Conservation (phyloP, 768 basidiomycete genomes). For the Leccinum boreale region DNA sequence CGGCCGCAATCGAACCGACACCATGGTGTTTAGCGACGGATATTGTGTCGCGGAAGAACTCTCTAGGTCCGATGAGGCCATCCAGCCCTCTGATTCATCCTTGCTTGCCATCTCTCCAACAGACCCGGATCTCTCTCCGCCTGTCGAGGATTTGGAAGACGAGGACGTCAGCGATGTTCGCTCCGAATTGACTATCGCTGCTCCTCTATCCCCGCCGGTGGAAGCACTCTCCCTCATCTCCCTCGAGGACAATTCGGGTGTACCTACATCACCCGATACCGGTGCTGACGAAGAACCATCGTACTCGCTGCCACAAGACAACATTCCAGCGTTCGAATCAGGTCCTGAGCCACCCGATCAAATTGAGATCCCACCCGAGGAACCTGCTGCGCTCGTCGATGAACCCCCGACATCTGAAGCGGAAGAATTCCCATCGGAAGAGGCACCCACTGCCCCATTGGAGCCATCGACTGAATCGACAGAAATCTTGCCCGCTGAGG, state of each 20-base stretch:
- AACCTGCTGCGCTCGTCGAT: not conserved
- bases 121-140: conserved; percentile 6
- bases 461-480: conserved; percentile 7
- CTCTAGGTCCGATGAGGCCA: conserved; percentile 18
- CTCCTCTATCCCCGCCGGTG: conserved; percentile 27
- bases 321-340: conserved; percentile 7
- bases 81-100: not conserved
- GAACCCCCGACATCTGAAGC: conserved; percentile 1
- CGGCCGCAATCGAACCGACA: conserved; percentile 64
- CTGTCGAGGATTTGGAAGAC: conserved; percentile 20
- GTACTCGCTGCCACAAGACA: conserved; percentile 2
- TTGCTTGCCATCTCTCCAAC: conserved; percentile 13
- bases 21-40: conserved; percentile 64
- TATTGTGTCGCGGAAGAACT: conserved; percentile 39
- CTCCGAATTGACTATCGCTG: conserved; percentile 18
- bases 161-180: conserved; percentile 24
- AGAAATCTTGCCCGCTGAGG: not conserved
- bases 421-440: conserved; percentile 12
- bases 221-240: conserved; percentile 27
- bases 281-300: not conserved
- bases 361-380: not conserved
- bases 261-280: not conserved
- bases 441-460: not conserved
- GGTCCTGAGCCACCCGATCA: conserved; percentile 7
- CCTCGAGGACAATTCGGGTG: conserved; percentile 16